Evolutionary conservation across 208 protist genomes (phyloP), one percentile per base, ranked within the genome.

Genomic region (Vickermania spadyakhi): DNA sequence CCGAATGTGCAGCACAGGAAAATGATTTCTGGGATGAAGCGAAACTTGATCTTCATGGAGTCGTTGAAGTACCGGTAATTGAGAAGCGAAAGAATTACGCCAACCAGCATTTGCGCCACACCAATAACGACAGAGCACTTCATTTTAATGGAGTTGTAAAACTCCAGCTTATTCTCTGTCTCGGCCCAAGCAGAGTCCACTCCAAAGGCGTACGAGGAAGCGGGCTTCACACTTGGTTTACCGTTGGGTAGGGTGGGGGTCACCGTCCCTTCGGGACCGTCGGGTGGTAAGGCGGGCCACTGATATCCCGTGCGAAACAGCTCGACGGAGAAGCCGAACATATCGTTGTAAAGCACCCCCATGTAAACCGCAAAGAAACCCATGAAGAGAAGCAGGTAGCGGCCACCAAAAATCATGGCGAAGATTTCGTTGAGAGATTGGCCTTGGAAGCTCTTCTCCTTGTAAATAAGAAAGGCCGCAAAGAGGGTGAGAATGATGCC

Each of bases 71-170:
- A 90, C 59, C 96, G 66, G 57, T 91, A 77, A 77, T 99, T 99
- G 60, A 93, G 71, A 0, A 95, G 54, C 18, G 76, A 84, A n/a
- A 99, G 84, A 36, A 97, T 28, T 31, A 99, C 83, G 69, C 97
- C 98, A 28, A 97, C 81, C 36, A 89, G 63, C 98, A 99, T 99
- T 73, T 98, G 97, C 25, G 71, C 58, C 0, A 99, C 92, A 36
- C 97, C 97, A 70, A 97, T 75, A 28, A 99, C 81, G 51, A 99
- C 89, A 53, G 97, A 91, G 49, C 98, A 82, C 74, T 99, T 99
- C 97, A 99, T 99, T 80, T 99, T 99, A 67, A 98, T 87, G 13
- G 91, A 97, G 85, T 99, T 99, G 72, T 94, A 93, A 79, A 97
- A 98, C 36, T 87, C 82, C 29, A 99, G 76, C 68, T 98, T 94